Percentiles rank a stretch among this genome's conserved stretches.
phyloP scores from a whole-genome alignment of 495 filamentous ascomycete genomes.

The Xanthoparmelia taractica region DNA sequence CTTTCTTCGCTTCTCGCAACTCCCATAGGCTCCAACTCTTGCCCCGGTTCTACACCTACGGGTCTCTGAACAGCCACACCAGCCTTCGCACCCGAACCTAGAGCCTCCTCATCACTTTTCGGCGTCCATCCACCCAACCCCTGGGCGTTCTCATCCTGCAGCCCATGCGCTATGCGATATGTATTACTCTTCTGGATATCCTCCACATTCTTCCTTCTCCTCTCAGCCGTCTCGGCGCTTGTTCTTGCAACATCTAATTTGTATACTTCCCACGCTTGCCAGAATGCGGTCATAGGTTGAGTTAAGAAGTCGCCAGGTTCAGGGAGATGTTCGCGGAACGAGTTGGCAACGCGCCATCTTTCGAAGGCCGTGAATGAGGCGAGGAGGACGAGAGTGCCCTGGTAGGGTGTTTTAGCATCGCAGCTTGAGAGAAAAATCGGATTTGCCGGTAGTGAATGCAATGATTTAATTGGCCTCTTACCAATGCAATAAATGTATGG shows the following conservation, averaged over 20 bases:
- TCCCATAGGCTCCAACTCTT: conserved; percentile 20
- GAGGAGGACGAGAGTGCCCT: conserved; percentile 62
- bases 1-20: conserved; percentile 8
- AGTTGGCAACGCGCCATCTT: conserved; percentile 62
- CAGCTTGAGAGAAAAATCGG: background rate
- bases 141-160: conserved; percentile 45
- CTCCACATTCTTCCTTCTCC: conserved; percentile 57
- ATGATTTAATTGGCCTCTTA: conserved; percentile 34
- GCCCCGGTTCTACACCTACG: conserved; percentile 22
- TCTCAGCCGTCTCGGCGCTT: conserved; percentile 54
- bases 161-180: conserved; percentile 75
- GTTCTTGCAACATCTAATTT: conserved; percentile 59
- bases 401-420: background rate
- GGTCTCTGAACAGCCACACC: conserved; percentile 24
- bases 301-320: conserved; percentile 36
- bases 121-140: conserved; percentile 39
- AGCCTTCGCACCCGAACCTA: conserved; percentile 26
- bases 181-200: conserved; percentile 71
- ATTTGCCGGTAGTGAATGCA: background rate
- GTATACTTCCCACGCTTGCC: conserved; percentile 55
- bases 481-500: conserved; percentile 72
- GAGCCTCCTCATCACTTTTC: conserved; percentile 32
- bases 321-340: conserved; percentile 48
- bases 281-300: conserved; percentile 55
- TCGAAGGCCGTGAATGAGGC: conserved; percentile 58